phyloP scores from a whole-genome alignment of 139 green algal genomes.

The Chlorella sp. region DNA sequence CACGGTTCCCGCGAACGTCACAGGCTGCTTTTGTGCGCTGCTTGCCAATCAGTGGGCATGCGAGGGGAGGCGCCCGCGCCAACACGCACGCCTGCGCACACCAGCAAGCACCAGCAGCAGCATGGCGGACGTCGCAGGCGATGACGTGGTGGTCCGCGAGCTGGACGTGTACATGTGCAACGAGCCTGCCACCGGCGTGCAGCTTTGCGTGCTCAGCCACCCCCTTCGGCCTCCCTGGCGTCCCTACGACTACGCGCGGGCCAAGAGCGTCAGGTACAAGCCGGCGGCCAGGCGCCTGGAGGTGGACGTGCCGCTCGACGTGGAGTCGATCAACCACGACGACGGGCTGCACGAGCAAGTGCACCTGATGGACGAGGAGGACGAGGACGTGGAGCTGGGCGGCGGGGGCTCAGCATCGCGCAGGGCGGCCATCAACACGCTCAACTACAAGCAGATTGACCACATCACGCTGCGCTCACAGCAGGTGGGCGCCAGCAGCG shows the following conservation, averaged over 20 bases:
- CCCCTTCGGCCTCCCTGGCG: constrained; percentile 70
- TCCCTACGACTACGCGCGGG: constrained; percentile 56
- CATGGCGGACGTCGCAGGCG: constrained; percentile 12
- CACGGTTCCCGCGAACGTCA: too few species aligned
- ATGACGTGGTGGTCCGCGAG: constrained; percentile 56
- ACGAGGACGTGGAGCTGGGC: too few species aligned
- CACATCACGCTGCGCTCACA: constrained; percentile 32
- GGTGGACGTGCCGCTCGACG: constrained; percentile 60
- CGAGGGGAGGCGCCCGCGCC: too few species aligned
- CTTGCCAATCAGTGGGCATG: too few species aligned
- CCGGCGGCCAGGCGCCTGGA: constrained; percentile 50
- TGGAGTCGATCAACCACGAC: constrained; percentile 49
- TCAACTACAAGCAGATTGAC: constrained; percentile 21
- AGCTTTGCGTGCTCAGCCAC: constrained; percentile 76
- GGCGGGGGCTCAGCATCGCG: too few species aligned
- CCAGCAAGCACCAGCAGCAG: too few species aligned
- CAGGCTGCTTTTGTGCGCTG: too few species aligned
- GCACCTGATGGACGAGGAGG: too few species aligned
- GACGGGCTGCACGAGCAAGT: too few species aligned
- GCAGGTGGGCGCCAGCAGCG: neutral
- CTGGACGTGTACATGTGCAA: constrained; percentile 65
- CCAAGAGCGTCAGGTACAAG: constrained; percentile 57
- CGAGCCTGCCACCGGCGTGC: constrained; percentile 35
- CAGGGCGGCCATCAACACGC: too few species aligned
- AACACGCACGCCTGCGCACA: too few species aligned